phyloP scores from a whole-genome alignment of 441 rosid genomes.

The Adansonia gregorii region DNA sequence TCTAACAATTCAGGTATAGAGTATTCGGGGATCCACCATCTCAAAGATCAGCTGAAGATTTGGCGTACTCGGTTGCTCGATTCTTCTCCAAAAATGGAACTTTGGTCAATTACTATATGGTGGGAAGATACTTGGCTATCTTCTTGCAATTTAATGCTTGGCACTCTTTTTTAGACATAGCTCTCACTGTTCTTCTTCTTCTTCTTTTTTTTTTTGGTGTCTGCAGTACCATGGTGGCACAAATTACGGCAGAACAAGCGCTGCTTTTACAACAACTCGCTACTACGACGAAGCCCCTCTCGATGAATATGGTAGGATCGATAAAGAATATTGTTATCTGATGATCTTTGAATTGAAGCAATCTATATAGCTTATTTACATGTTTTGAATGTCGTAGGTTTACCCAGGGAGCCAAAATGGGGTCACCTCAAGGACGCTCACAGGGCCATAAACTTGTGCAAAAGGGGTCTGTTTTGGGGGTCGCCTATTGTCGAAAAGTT shows the following conservation, averaged over 20 bases:
- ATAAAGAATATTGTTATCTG: background rate
- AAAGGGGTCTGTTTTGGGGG: constrained; percentile 65
- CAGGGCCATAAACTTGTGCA: constrained; percentile 55
- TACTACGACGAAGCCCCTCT: constrained; percentile 92
- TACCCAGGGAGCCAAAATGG: constrained; percentile 67
- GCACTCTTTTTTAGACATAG: constrained; percentile 4
- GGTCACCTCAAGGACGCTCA: constrained; percentile 78
- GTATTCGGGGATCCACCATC: constrained; percentile 95
- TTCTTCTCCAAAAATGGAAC: constrained; percentile 82
- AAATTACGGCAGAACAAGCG: constrained; percentile 72
- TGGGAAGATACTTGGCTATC: constrained; percentile 30
- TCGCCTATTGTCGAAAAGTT: constrained; percentile 32
- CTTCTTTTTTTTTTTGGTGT: background rate
- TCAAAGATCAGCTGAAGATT: constrained; percentile 83
- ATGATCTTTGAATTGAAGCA: background rate
- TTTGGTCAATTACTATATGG: constrained; percentile 86
- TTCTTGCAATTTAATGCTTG: constrained; percentile 10
- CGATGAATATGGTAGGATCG: constrained; percentile 66
- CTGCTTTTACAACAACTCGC: constrained; percentile 70
- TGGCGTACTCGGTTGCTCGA: constrained; percentile 72
- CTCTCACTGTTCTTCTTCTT: constrained; percentile 7
- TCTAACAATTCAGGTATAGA: constrained; percentile 53
- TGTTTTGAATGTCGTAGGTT: constrained; percentile 48
- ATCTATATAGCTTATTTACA: constrained; percentile 2
- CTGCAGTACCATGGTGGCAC: constrained; percentile 91